A percentile compares a stretch with the other conserved stretches of the same genome.
phyloP scores from a whole-genome alignment of 1,139 yeast species.

The Sugiyamaella castrensis region DNA sequence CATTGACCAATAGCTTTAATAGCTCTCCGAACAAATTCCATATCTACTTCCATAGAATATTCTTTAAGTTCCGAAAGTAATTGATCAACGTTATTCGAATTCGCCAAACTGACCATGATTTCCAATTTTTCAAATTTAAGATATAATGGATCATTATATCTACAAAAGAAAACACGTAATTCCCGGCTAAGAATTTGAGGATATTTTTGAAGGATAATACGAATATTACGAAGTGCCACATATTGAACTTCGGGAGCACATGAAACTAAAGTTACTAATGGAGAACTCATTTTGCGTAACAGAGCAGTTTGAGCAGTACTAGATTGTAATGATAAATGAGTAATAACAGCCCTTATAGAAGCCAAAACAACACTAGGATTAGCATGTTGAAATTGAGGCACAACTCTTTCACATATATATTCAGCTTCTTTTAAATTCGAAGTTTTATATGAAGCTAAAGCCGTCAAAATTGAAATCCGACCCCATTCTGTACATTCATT shows the following conservation, averaged over 20 bases:
- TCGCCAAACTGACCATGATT: conserved; percentile 81
- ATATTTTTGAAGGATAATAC: conserved; percentile 84
- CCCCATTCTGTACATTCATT: conserved; percentile 99
- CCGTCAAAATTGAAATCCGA: conserved; percentile 80
- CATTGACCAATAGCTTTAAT: conserved; percentile 83
- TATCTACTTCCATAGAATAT: conserved; percentile 89
- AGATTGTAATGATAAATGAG: conserved; percentile 59
- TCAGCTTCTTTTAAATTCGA: conserved; percentile 66
- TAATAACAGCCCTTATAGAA: conserved; percentile 76
- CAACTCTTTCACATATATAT: conserved; percentile 84
- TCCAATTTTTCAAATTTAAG: conserved; percentile 90
- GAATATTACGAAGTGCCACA: conserved; percentile 87
- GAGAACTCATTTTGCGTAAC: conserved; percentile 80
- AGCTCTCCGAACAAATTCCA: conserved; percentile 79
- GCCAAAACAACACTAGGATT: conserved; percentile 93
- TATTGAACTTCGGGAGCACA: conserved; percentile 93
- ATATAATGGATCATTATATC: conserved; percentile 92
- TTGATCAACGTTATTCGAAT: conserved; percentile 62
- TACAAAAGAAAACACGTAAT: conserved; percentile 85
- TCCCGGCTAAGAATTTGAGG: conserved; percentile 78
- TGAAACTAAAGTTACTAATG: conserved; percentile 82
- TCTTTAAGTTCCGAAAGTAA: conserved; percentile 84
- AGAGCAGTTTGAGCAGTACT: conserved; percentile 46
- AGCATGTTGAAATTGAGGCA: conserved; percentile 96
- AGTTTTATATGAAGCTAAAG: conserved; percentile 64